Conservation (phyloP, 2,329 filamentous ascomycete species). For the Beauveria sp. region DNA sequence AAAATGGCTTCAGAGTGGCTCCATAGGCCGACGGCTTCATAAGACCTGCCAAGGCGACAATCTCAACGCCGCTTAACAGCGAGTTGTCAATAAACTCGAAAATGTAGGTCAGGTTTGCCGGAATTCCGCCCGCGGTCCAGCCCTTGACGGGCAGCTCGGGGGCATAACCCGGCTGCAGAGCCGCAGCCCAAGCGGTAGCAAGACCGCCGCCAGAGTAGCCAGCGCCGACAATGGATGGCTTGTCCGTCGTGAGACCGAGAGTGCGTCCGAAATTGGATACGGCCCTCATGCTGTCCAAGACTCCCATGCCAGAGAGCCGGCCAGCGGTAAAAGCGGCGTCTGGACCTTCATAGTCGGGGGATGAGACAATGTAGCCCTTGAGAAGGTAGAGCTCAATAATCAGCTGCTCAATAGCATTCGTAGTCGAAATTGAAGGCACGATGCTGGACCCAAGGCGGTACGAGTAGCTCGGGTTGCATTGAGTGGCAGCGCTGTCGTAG, state of each 20-base stretch:
- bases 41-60: slow-evolving; percentile 24
- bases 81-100: not conserved
- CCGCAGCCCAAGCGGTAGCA: slow-evolving; percentile 3
- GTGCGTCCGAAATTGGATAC: not conserved
- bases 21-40: slow-evolving; percentile 3
- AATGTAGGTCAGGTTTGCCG: not conserved
- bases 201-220: slow-evolving; percentile 5
- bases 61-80: not conserved
- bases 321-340: not conserved
- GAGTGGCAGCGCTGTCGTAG: slow-evolving; percentile 6
- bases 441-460: not conserved
- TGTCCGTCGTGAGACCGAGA: not conserved
- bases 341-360: slow-evolving; percentile 1
- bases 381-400: not conserved
- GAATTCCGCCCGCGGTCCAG: not conserved
- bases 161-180: not conserved
- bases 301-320: not conserved
- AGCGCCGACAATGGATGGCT: not conserved
- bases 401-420: not conserved
- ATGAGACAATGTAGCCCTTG: not conserved
- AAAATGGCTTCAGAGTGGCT: not conserved
- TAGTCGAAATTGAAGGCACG: not conserved
- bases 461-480: slow-evolving; percentile 4
- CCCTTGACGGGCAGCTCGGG: slow-evolving; percentile 2
- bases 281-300: slow-evolving; percentile 3